phyloP scores from a whole-genome alignment of 345 rosid genomes.

The Gossypium thurberi region DNA sequence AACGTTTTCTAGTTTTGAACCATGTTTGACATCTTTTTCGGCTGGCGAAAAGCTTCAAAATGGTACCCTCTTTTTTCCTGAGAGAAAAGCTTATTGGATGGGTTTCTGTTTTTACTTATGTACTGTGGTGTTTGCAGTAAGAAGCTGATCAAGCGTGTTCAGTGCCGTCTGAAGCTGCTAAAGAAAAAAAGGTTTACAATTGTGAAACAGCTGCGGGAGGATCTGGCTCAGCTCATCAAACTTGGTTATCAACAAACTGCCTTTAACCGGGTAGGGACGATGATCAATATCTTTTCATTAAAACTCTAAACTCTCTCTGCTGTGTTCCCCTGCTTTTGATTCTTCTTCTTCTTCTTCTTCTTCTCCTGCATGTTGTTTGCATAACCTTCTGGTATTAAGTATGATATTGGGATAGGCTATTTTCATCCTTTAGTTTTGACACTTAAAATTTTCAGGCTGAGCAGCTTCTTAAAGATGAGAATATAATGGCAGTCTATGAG shows the following conservation, averaged over 20 bases:
- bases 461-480: constrained; percentile 53
- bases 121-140: constrained; percentile 37
- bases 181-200: constrained; percentile 61
- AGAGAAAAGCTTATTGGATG: neutral
- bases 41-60: constrained; percentile 78
- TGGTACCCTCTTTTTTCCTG: constrained; percentile 31
- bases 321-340: neutral
- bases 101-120: neutral
- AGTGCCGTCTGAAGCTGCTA: constrained; percentile 54
- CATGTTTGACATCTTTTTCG: constrained; percentile 66
- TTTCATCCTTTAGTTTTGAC: neutral
- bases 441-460: constrained; percentile 35
- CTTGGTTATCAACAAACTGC: constrained; percentile 46
- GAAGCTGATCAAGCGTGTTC: constrained; percentile 48
- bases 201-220: constrained; percentile 54
- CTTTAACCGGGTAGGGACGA: constrained; percentile 37
- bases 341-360: neutral
- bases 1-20: neutral
- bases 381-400: neutral
- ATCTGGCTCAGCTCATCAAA: constrained; percentile 58
- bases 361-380: neutral
- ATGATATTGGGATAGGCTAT: too few relatives aligned
- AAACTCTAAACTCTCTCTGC: neutral
- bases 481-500: constrained; percentile 37
- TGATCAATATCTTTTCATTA: neutral